These are phyloP conservation scores for Ganoderma resinaceum DNA, from an alignment of 1,284 basidiomycete genomes.

Conservation along the genomic window DNA sequence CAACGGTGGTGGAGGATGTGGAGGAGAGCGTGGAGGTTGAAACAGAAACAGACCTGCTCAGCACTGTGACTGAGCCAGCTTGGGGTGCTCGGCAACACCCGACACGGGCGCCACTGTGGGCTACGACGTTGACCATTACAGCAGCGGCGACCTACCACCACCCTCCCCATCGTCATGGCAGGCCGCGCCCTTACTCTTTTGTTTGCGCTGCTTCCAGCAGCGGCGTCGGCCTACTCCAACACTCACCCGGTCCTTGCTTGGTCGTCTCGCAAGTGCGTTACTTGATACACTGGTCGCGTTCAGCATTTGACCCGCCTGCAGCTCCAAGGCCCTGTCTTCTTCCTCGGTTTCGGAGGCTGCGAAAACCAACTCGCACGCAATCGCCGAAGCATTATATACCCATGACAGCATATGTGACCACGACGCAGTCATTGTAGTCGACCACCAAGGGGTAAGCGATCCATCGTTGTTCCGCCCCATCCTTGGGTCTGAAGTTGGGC, in stretches of 20 bases:
- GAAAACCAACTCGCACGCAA: conserved; percentile 40
- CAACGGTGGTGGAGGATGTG: background rate
- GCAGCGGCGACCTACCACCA: conserved; percentile 11
- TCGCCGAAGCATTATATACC: conserved; percentile 54
- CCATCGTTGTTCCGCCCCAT: background rate
- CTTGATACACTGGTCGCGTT: conserved; percentile 2
- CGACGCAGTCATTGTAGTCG: conserved; percentile 68
- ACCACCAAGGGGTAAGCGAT: conserved; percentile 69
- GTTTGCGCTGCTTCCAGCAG: conserved; percentile 49
- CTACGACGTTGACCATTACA: conserved; percentile 11
- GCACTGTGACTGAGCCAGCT: background rate
- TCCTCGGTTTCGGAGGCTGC: conserved; percentile 44
- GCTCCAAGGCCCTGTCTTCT: conserved; percentile 54
- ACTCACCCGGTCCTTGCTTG: conserved; percentile 72
- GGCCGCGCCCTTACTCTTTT: conserved; percentile 32
- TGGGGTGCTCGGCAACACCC: conserved; percentile 20
- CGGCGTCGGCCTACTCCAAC: conserved; percentile 60
- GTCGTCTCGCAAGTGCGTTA: conserved; percentile 64
- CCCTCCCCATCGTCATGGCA: conserved; percentile 32
- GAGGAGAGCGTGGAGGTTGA: background rate
- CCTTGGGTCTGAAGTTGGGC: conserved; percentile 8
- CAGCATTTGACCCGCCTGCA: conserved; percentile 34
- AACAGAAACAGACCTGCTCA: background rate
- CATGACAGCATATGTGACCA: conserved; percentile 61
- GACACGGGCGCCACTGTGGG: conserved; percentile 21